Evolutionary conservation across 164 flowering plant species (phyloP), one percentile per base, ranked within the genome.

Genomic region (Tetracentron sinense): DNA sequence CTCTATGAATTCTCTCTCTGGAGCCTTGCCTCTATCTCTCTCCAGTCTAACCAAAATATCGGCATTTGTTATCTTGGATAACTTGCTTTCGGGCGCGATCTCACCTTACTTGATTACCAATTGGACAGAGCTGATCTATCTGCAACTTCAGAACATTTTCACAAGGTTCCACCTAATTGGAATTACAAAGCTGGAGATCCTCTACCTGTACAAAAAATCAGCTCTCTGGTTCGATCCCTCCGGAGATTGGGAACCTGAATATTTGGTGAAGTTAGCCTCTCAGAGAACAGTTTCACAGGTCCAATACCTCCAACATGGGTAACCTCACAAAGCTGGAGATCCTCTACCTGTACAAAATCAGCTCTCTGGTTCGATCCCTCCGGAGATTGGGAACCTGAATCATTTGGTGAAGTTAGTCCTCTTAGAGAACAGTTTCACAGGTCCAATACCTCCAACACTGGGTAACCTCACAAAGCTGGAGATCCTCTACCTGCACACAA

Each of bases 271-370:
- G 22, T 53, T 66, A 47, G 88, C 71, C 81, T 90, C 54, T 82
- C 91, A 4, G 42, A 11, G 12, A 87, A 90, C 72, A 68, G 62
- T 4, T 73, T 86, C 49, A 78, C 85, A 0, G 95, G 97, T 55
- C 60, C 72, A 14, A 81, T 88, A 57, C 88, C 88, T 44, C 50
- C 71, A 21, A 69, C 75, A 30, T 83, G 3, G 68, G 82, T 25
- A 76, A 78, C 42, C 67, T 83, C 4, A 51, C 68, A 10, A 70
- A 65, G 35, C 75, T 83, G 22, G 0, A 6, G 0, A 4, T 19
- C n/a, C n/a, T n/a, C n/a, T n/a, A n/a, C n/a, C n/a, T n/a, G n/a
- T n/a, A n/a, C n/a, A n/a, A n/a, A n/a, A n/a, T n/a, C n/a, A n/a
- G n/a, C n/a, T n/a, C n/a, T n/a, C n/a, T n/a, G n/a, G n/a, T n/a